Evolutionary conservation across 306 rosid species (phyloP), one percentile per base, ranked within the genome.

Genomic region (Malus orientalis): DNA sequence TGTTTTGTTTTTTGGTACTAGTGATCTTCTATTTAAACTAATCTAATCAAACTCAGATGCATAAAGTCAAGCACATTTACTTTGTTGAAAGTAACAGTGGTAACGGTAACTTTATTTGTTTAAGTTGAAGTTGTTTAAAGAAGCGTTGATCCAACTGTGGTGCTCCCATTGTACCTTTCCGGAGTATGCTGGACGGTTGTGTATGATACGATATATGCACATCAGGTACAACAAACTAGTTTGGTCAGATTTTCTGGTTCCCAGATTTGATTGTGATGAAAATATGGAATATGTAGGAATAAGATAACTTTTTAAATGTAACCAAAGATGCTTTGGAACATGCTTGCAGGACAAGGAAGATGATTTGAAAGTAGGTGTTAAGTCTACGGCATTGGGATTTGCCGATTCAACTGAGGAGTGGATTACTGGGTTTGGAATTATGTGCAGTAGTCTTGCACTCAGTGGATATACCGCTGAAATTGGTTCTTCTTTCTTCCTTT

Each of bases 171-270:
- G 58, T 95, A 95, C 78, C 53, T 80, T 69, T 90, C 97, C 74
- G 97, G 97, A 71, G 91, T 92, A 67, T 92, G 78, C 81, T 95
- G 98, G 98, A 95, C 97, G 71, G 93, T 92, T 64, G 93, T 95
- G 45, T 95, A 90, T 78, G 98, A 95, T 82, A 95, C 96, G 4
- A 92, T 95, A 77, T 92, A 92, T 59, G 98, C 98, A 23, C 98
- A 95, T 87, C 97, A 95, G 66, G 66, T 61, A 61, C 32, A 61
- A 14, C 66, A 14, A 61, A 27, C 30, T 23, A 23, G 20, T 27
- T 1, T 27, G 66, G 32, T 61, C 38, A 61, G 66, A 61, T 5
- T 4, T 29, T 61, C 20, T 61, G 18, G 66, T 10, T 38, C 71
- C 44, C 68, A 30, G 2, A 30, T 25, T 60, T 60, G 66, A 2